These are phyloP conservation scores for Colletotrichum caudatum DNA, from an alignment of 2,329 filamentous ascomycete genomes.

Conservation along the genomic window DNA sequence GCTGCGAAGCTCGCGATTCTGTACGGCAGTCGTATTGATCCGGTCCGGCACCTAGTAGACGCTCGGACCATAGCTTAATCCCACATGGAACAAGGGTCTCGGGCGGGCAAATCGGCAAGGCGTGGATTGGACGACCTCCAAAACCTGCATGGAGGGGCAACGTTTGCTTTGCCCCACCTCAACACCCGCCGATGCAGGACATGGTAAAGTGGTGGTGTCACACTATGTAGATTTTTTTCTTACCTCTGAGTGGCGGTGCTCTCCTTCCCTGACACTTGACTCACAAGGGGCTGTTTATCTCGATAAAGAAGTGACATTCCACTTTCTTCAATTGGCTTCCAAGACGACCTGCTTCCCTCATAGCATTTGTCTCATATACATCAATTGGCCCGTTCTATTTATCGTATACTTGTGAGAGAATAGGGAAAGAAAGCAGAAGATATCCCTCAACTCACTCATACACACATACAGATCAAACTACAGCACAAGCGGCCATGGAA, in stretches of 20 bases:
- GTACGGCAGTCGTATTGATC: conserved; percentile 41
- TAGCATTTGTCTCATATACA: background rate
- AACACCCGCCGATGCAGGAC: conserved; percentile 47
- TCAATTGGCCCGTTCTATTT: background rate
- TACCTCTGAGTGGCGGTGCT: conserved; percentile 37
- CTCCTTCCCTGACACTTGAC: conserved; percentile 32
- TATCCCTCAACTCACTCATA: conserved; percentile 14
- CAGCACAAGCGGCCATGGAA: conserved; percentile 63
- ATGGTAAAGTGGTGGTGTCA: conserved; percentile 39
- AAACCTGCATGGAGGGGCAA: conserved; percentile 44
- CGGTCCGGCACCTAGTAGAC: conserved; percentile 26
- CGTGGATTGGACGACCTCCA: conserved; percentile 39
- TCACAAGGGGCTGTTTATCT: conserved; percentile 35
- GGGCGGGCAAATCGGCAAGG: conserved; percentile 37
- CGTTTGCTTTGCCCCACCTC: conserved; percentile 43
- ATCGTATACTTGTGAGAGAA: conserved; percentile 9
- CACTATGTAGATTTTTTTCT: conserved; percentile 40
- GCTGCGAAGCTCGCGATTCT: conserved; percentile 8
- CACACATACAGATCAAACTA: background rate
- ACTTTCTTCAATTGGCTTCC: conserved; percentile 26
- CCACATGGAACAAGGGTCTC: conserved; percentile 29
- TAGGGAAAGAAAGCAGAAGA: background rate
- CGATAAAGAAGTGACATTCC: conserved; percentile 37
- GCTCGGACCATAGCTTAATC: conserved; percentile 54
- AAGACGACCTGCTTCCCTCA: conserved; percentile 4